Evolutionary conservation across 352 stramenopile genomes (phyloP), one percentile per base, ranked within the genome.

Genomic region (Phytophthora cactorum): DNA sequence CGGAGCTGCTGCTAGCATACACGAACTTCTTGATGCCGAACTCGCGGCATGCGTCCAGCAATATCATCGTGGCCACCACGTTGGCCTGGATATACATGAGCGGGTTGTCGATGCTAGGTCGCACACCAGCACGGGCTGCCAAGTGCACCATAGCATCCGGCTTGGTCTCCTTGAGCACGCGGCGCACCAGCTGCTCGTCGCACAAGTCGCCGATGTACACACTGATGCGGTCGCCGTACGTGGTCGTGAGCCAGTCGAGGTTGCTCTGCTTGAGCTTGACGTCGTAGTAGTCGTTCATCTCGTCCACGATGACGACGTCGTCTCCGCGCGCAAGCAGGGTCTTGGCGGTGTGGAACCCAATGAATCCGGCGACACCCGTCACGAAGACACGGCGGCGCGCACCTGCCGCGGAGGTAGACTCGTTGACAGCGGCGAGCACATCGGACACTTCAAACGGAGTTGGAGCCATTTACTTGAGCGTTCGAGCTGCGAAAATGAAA

Each of bases 251-350:
- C 47, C 87, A 81, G 57, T 89, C 77, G 4, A 99, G 79, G 78
- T 99, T 99, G 54, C 74, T 82, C 65, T 98, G 86, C 84, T 99
- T 99, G 66, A 98, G 93, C 53, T 77, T 68, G n/a, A 98, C 90
- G 74, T 99, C 96, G 77, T 99, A 99, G 79, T 99, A 99, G 73
- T 99, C 95, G 74, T 99, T 99, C 54, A 99, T 82, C 82, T 99
- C 97, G 71, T 99, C 98, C 25, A 99, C 83, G 51, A 98, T 90
- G 1, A 99, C 90, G 28, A 99, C 97, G 53, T 93, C 77, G 57
- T 98, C 90, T 36, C 91, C 92, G 25, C 93, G 85, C 3, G 80
- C 74, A 4, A 98, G 81, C 32, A 98, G 80, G 32, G 81, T 75
- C 63, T 96, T 86, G 50, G 93, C 93, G 5, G 98, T 98, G 84